Conservation (phyloP, 179 eudicot genomes). For the Silene vulgaris region DNA sequence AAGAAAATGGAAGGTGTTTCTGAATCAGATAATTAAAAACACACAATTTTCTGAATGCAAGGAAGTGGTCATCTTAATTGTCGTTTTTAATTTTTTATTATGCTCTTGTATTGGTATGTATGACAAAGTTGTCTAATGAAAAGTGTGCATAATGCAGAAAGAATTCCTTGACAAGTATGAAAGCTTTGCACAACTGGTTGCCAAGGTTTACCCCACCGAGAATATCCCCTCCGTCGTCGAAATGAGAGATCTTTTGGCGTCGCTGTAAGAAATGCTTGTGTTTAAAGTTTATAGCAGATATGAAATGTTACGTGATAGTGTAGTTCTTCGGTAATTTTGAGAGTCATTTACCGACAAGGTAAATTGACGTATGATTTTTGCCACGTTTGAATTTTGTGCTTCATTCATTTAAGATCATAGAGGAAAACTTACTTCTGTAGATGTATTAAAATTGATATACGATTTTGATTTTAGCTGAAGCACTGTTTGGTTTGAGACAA, state of each 20-base stretch:
- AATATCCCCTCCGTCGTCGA: slow-evolving; percentile 65
- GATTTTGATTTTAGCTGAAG: no score
- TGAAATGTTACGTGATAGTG: not conserved
- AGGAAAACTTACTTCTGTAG: no score
- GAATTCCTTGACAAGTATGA: slow-evolving; percentile 93
- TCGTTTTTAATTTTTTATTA: not conserved
- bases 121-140: slow-evolving; percentile 14
- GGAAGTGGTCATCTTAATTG: not conserved
- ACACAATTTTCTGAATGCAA: no score
- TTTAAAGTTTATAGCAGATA: not conserved
- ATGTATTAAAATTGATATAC: no score
- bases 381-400: not conserved
- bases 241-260: slow-evolving; percentile 73
- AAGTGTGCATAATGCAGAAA: slow-evolving; percentile 44
- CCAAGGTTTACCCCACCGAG: slow-evolving; percentile 74
- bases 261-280: slow-evolving; percentile 40
- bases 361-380: not conserved
- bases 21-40: not conserved
- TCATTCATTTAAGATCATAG: not conserved
- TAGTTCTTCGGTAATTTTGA: slow-evolving; percentile 7
- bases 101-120: not conserved
- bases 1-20: not conserved
- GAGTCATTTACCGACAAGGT: not conserved
- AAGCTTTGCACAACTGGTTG: slow-evolving; percentile 76
- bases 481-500: no score